phyloP scores from a whole-genome alignment of 352 stramenopile species.

The Thraustotheca clavata region DNA sequence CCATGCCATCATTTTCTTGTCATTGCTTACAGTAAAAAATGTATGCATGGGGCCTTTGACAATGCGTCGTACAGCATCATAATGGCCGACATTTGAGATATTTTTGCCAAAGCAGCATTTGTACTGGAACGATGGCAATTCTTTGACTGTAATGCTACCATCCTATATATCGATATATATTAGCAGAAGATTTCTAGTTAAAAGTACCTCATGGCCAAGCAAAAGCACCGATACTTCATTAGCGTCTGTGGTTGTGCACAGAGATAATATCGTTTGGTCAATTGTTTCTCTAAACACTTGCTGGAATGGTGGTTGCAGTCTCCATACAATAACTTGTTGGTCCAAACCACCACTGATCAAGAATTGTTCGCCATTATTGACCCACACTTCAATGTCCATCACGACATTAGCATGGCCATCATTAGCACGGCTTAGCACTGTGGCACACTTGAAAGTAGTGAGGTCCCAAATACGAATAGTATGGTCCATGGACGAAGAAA shows the following conservation, averaged over 20 bases:
- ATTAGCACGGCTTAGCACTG: conserved; percentile 45
- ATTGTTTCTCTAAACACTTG: conserved; percentile 79
- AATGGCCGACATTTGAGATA: conserved; percentile 53
- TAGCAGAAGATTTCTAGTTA: background rate
- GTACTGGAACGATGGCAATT: conserved; percentile 77
- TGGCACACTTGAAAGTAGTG: conserved; percentile 73
- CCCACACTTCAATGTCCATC: conserved; percentile 83
- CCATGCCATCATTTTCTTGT: conserved; percentile 79
- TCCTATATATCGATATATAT: conserved; percentile 30
- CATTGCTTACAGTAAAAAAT: conserved; percentile 72
- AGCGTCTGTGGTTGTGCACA: conserved; percentile 59
- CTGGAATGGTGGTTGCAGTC: conserved; percentile 60
- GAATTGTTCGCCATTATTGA: conserved; percentile 78
- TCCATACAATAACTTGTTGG: conserved; percentile 78
- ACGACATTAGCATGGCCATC: conserved; percentile 69
- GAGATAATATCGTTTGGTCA: conserved; percentile 61
- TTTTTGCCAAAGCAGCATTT: conserved; percentile 56
- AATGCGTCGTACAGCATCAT: conserved; percentile 71
- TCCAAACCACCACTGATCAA: conserved; percentile 76
- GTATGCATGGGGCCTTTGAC: conserved; percentile 62
- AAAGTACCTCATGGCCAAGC: conserved; percentile 56
- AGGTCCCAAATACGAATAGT: conserved; percentile 65
- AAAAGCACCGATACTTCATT: conserved; percentile 61
- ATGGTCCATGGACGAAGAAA: conserved; percentile 36
- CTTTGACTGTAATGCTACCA: conserved; percentile 71